Percentiles rank a stretch among this genome's conserved stretches.
These are phyloP conservation scores for Salix purpurea DNA, from an alignment of 345 rosid genomes.

Conservation along the genomic window DNA sequence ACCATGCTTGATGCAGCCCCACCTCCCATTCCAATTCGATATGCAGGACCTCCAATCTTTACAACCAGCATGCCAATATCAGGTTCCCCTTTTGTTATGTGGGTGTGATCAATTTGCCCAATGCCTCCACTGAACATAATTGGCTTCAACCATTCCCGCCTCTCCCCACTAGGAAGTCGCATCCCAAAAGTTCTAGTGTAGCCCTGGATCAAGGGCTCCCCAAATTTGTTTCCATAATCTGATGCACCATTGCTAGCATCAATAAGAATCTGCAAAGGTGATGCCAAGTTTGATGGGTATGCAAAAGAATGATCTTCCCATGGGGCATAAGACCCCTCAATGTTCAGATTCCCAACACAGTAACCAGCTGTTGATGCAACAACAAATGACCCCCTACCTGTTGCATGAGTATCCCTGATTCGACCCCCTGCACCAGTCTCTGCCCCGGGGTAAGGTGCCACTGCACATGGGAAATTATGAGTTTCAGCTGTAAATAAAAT, in stretches of 20 bases:
- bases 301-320: constrained; percentile 80
- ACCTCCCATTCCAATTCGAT: constrained; percentile 96
- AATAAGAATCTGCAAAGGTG: constrained; percentile 83
- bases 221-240: constrained; percentile 92
- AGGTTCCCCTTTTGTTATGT: constrained; percentile 78
- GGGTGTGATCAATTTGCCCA: constrained; percentile 86
- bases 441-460: constrained; percentile 97
- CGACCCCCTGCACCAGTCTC: constrained; percentile 98
- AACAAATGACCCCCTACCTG: constrained; percentile 89
- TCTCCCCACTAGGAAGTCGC: constrained; percentile 91
- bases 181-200: constrained; percentile 84
- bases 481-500: constrained; percentile 92
- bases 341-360: constrained; percentile 75
- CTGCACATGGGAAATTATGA: constrained; percentile 97
- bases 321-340: constrained; percentile 80
- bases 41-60: constrained; percentile 97
- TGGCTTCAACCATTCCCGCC: constrained; percentile 95
- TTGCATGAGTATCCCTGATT: constrained; percentile 97
- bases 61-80: constrained; percentile 91
- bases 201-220: constrained; percentile 94
- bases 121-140: constrained; percentile 95
- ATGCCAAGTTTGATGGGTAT: constrained; percentile 77
- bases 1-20: constrained; percentile 99
- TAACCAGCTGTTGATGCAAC: constrained; percentile 86
- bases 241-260: constrained; percentile 96